Percentiles rank a stretch among this genome's conserved stretches.
phyloP scores from a whole-genome alignment of 441 rosid genomes.

The Caryocar brasiliense region DNA sequence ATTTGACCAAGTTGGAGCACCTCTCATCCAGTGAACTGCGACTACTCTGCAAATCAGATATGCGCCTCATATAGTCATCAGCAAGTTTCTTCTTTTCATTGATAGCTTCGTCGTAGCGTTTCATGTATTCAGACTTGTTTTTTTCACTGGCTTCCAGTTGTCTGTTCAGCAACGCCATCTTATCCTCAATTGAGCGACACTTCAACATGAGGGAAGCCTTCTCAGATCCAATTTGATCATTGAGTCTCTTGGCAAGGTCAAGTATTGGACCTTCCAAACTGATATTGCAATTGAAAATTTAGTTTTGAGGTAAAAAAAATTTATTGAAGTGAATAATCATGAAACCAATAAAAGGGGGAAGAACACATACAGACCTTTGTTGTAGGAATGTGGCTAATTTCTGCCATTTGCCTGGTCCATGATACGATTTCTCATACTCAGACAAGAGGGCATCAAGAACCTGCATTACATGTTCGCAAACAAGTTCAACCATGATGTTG shows the following conservation, averaged over 20 bases:
- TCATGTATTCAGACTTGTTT: conserved; percentile 71
- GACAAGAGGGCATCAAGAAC: conserved; percentile 72
- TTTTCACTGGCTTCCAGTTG: conserved; percentile 89
- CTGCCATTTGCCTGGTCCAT: conserved; percentile 95
- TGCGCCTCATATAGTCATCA: conserved; percentile 70
- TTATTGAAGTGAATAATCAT: neutral
- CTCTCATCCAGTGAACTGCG: conserved; percentile 74
- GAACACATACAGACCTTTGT: conserved; percentile 48
- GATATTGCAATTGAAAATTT: conserved; percentile 4
- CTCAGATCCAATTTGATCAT: conserved; percentile 78
- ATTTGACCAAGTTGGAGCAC: conserved; percentile 60
- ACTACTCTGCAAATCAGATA: conserved; percentile 67
- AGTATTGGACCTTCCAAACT: conserved; percentile 90
- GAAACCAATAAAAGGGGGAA: neutral
- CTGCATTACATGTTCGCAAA: conserved; percentile 29
- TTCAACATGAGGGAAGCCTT: conserved; percentile 72
- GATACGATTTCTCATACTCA: conserved; percentile 67
- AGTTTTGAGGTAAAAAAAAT: neutral
- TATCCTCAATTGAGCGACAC: conserved; percentile 87
- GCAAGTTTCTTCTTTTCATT: conserved; percentile 82
- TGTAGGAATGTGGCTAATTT: conserved; percentile 74
- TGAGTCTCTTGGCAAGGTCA: conserved; percentile 72
- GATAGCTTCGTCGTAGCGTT: conserved; percentile 89
- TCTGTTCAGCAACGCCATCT: conserved; percentile 61
- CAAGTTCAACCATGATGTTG: neutral